phyloP scores from a whole-genome alignment of 2,329 filamentous ascomycete genomes.

The Aspergillus novoparasiticus region DNA sequence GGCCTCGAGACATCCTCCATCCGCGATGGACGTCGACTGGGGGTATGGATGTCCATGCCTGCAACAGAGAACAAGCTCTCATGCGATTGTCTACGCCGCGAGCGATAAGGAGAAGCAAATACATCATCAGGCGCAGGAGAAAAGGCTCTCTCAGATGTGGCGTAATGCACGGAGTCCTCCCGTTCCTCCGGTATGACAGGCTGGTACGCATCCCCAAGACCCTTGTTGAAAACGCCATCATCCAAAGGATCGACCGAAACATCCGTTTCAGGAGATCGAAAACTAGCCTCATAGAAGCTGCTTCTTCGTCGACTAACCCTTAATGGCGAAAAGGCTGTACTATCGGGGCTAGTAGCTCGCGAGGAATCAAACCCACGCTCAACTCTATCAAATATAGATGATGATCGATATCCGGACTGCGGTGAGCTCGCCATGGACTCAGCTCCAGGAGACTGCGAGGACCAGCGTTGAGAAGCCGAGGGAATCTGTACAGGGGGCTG shows the following conservation, averaged over 20 bases:
- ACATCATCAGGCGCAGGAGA: constrained; percentile 24
- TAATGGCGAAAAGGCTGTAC: constrained; percentile 65
- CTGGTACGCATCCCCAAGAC: constrained; percentile 26
- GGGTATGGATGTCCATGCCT: constrained; percentile 85
- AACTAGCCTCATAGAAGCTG: constrained; percentile 59
- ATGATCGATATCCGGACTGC: constrained; percentile 69
- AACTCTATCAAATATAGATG: constrained; percentile 75
- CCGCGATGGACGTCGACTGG: constrained; percentile 75
- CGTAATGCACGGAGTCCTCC: constrained; percentile 31
- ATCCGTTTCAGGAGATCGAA: constrained; percentile 35
- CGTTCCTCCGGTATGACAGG: constrained; percentile 44
- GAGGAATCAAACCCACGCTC: constrained; percentile 68
- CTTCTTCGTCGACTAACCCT: constrained; percentile 65
- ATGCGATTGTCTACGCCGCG: constrained; percentile 73
- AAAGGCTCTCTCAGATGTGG: constrained; percentile 14
- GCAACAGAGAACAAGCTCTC: constrained; percentile 87
- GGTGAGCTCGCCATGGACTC: constrained; percentile 80
- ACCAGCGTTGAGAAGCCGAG: constrained; percentile 43
- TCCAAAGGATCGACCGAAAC: constrained; percentile 17
- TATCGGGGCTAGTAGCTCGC: constrained; percentile 79
- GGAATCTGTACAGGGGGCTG: constrained; percentile 63
- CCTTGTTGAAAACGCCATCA: constrained; percentile 22
- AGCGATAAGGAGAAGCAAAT: constrained; percentile 37
- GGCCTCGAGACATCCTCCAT: constrained; percentile 58
- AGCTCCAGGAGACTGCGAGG: constrained; percentile 45